Percentiles rank a stretch among this genome's conserved stretches.
Evolutionary conservation across 331 rosid genomes (phyloP).

Genomic region (Cydonia oblonga): DNA sequence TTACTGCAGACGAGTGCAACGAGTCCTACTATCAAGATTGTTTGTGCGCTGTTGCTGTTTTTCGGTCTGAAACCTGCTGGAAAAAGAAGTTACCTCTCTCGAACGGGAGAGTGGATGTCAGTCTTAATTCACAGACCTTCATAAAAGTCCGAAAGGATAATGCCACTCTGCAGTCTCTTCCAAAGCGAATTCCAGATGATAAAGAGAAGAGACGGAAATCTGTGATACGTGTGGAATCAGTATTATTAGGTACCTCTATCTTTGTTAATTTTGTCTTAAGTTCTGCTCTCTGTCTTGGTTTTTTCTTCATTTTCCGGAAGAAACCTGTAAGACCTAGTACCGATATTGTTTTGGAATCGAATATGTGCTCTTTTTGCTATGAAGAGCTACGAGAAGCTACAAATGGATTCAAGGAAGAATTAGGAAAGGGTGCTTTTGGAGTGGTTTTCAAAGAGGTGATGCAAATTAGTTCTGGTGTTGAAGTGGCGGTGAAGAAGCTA

Average conservation of each 20-base stretch:
- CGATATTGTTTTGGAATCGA: background rate
- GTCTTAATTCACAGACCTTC: constrained; percentile 23
- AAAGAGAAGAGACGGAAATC: background rate
- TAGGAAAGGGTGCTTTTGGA: background rate
- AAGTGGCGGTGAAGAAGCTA: constrained; percentile 8
- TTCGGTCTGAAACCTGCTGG: background rate
- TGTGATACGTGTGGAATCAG: constrained; percentile 6
- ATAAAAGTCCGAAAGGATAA: constrained; percentile 34
- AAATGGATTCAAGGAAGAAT: constrained; percentile 20
- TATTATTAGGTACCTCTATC: background rate
- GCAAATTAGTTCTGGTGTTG: background rate
- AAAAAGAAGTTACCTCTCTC: constrained; percentile 51
- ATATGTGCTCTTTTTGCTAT: background rate
- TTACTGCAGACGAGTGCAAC: background rate
- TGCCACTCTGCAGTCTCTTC: no score
- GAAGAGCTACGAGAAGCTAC: background rate
- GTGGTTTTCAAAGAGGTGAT: constrained; percentile 16
- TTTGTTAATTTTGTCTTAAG: background rate
- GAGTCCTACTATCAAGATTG: background rate
- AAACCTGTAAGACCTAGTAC: background rate
- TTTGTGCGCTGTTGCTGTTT: background rate
- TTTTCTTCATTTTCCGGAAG: background rate
- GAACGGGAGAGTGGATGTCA: constrained; percentile 26
- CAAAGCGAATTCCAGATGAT: background rate
- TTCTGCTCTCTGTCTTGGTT: background rate